These are phyloP conservation scores for Mucor sp. DNA, from an alignment of 371 early-diverging fungal species.

Conservation along the genomic window DNA sequence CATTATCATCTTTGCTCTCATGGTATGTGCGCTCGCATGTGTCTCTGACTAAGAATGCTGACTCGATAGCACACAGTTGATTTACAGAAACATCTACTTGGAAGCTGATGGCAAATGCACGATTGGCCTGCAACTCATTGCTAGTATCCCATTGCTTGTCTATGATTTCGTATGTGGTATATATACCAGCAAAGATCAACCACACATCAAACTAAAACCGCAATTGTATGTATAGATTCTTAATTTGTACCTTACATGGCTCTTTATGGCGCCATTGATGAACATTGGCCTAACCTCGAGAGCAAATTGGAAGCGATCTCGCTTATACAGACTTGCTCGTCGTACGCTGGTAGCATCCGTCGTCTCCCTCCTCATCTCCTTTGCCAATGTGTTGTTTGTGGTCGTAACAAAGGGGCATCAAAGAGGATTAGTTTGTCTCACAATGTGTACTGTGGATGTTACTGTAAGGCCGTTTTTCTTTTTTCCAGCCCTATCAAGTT, in stretches of 20 bases:
- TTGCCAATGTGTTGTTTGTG: conserved; percentile 50
- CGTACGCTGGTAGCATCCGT: conserved; percentile 54
- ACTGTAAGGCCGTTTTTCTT: conserved; percentile 33
- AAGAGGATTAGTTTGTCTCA: conserved; percentile 56
- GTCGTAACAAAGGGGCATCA: conserved; percentile 51
- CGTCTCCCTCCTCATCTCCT: conserved; percentile 49
- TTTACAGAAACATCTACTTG: conserved; percentile 47
- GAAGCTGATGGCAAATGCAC: conserved; percentile 45
- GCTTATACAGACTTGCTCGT: conserved; percentile 48
- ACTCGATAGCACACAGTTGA: no score
- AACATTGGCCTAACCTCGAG: conserved; percentile 36
- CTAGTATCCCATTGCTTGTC: conserved; percentile 52
- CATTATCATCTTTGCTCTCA: conserved; percentile 47
- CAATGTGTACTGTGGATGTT: conserved; percentile 58
- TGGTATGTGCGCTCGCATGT: conserved; percentile 27
- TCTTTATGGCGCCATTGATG: conserved; percentile 47
- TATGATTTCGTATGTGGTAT: conserved; percentile 44
- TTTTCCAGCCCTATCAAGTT: not conserved
- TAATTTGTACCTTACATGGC: conserved; percentile 36
- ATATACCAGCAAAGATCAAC: not conserved
- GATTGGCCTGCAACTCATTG: conserved; percentile 49
- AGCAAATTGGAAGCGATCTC: conserved; percentile 47
- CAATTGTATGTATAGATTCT: conserved; percentile 18
- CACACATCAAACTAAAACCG: not conserved
- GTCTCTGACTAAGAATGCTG: no score